Conservation (phyloP, 805 yeast species). For the Wickerhamiella occidentalis region DNA sequence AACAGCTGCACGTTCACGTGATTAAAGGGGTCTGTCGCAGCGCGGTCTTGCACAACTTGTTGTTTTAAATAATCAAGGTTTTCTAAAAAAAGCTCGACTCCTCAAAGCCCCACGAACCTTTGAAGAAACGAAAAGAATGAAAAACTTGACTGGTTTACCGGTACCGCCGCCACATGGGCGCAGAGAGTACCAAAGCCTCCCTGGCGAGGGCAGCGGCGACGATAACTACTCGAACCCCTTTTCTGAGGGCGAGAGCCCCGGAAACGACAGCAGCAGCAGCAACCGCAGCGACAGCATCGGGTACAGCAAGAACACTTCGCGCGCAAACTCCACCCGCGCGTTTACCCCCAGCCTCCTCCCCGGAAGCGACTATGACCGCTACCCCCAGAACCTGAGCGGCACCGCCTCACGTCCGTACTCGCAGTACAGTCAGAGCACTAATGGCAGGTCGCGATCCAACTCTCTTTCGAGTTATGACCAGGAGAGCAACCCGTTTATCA, state of each 20-base stretch:
- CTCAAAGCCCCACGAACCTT: too few relatives aligned
- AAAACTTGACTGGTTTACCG: conserved; percentile 13
- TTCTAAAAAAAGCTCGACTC: too few relatives aligned
- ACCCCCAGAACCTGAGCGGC: conserved; percentile 24
- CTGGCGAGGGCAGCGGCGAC: conserved; percentile 15
- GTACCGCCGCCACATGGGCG: conserved; percentile 13
- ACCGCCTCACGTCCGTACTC: conserved; percentile 7
- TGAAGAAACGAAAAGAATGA: conserved; percentile 2
- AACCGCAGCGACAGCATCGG: conserved; percentile 10
- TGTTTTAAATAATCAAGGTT: background rate
- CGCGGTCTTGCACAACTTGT: too few relatives aligned
- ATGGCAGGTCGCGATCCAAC: conserved; percentile 14
- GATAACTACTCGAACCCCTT: conserved; percentile 13
- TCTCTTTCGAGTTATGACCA: conserved; percentile 15
- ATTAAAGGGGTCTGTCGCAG: conserved; percentile 2
- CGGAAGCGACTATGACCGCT: conserved; percentile 28
- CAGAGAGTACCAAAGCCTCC: conserved; percentile 18
- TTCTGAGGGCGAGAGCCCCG: conserved; percentile 11
- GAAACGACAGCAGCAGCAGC: conserved; percentile 11
- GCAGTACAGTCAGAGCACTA: conserved; percentile 11
- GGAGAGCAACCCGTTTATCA: conserved; percentile 22
- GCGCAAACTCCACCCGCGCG: conserved; percentile 13
- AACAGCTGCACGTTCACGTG: too few relatives aligned
- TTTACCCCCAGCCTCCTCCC: conserved; percentile 17
- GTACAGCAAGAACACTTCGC: conserved; percentile 7